Conservation (phyloP, 768 basidiomycete species). For the Kwoniella sp. region DNA sequence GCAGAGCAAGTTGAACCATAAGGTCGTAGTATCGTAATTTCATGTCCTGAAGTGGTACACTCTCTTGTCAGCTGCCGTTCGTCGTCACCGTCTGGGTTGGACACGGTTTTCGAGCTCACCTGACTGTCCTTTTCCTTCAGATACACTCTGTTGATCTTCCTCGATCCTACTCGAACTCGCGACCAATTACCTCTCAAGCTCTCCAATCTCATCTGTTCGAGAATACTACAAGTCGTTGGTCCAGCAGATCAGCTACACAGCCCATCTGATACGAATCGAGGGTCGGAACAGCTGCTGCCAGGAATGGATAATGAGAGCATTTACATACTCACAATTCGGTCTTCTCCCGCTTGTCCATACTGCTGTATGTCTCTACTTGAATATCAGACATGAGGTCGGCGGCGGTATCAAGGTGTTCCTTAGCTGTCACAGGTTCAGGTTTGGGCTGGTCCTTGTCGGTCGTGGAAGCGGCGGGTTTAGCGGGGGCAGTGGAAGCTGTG, state of each 20-base stretch:
- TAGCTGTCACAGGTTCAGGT: slow-evolving; percentile 58
- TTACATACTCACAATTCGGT: slow-evolving; percentile 70
- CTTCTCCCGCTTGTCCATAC: slow-evolving; percentile 97
- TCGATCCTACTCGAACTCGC: slow-evolving; percentile 83
- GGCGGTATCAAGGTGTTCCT: slow-evolving; percentile 75
- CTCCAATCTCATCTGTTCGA: slow-evolving; percentile 91
- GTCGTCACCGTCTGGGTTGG: too few species aligned
- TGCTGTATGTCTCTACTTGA: slow-evolving; percentile 98
- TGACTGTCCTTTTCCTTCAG: slow-evolving; percentile 85
- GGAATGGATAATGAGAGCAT: too few species aligned
- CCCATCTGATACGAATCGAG: too few species aligned
- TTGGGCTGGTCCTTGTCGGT: slow-evolving; percentile 41
- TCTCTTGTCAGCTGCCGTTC: too few species aligned
- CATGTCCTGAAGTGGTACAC: slow-evolving; percentile 76
- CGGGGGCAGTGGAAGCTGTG: slow-evolving; percentile 22
- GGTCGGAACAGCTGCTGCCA: too few species aligned
- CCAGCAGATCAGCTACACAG: not conserved
- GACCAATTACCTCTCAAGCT: slow-evolving; percentile 71
- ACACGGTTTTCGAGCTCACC: too few species aligned
- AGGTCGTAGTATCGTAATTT: slow-evolving; percentile 95
- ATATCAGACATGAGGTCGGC: slow-evolving; percentile 91
- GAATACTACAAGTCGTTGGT: slow-evolving; percentile 58
- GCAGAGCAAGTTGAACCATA: slow-evolving; percentile 92
- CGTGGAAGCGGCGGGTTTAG: slow-evolving; percentile 25
- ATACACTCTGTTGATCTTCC: slow-evolving; percentile 92